A percentile compares a stretch with the other conserved stretches of the same genome.
These are phyloP conservation scores for Barnettozyma hawaiiensis DNA, from an alignment of 1,139 yeast genomes.

Conservation along the genomic window DNA sequence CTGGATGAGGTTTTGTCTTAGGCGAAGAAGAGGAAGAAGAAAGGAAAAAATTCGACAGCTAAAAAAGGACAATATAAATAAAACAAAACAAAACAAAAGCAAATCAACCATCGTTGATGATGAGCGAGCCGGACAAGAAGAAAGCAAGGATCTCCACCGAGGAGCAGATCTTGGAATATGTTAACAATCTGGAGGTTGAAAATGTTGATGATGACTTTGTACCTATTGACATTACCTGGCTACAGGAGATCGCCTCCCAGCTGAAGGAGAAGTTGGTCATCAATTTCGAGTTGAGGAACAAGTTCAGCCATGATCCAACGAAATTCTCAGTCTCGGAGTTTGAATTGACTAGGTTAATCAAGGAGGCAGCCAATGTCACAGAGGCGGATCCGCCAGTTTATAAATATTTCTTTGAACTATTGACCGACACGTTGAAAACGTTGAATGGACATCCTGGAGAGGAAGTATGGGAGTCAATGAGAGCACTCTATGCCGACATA, in stretches of 20 bases:
- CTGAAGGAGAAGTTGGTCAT: constrained; percentile 25
- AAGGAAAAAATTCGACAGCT: too few species aligned
- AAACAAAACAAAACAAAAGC: too few species aligned
- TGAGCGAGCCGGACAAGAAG: constrained; percentile 3
- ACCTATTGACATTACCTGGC: constrained; percentile 15
- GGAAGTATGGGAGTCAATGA: constrained; percentile 27
- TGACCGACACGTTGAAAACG: constrained; percentile 22
- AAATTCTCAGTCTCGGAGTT: constrained; percentile 29
- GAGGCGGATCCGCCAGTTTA: constrained; percentile 26
- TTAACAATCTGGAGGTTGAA: background rate
- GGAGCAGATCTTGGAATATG: constrained; percentile 4
- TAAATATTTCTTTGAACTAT: constrained; percentile 22
- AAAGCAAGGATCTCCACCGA: background rate
- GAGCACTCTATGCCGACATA: constrained; percentile 5
- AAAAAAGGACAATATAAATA: too few species aligned
- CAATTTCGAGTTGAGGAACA: constrained; percentile 28
- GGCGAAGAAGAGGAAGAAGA: background rate
- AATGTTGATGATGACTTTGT: background rate
- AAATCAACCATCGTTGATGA: background rate
- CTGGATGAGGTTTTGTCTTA: background rate
- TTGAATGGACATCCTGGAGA: constrained; percentile 30
- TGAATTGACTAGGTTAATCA: constrained; percentile 25
- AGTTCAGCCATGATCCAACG: constrained; percentile 29
- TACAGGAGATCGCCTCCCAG: constrained; percentile 21
- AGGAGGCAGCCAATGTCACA: constrained; percentile 26